phyloP scores from a whole-genome alignment of 2,329 filamentous ascomycete genomes.

The Fusarium citri region DNA sequence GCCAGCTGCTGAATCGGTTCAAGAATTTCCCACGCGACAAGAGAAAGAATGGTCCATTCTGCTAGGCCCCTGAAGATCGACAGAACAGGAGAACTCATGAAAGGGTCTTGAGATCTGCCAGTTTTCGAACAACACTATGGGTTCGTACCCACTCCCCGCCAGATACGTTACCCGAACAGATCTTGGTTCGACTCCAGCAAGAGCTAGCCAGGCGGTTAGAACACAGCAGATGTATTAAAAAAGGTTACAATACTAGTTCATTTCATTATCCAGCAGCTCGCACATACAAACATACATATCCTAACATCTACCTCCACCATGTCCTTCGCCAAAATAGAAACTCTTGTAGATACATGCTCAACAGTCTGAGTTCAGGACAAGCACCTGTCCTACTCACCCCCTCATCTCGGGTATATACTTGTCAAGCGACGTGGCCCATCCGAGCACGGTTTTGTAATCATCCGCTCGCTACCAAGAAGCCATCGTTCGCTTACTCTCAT shows the following conservation, averaged over 20 bases:
- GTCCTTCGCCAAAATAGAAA: slow-evolving; percentile 21
- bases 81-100: neutral
- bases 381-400: slow-evolving; percentile 38
- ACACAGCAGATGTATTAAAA: slow-evolving; percentile 24
- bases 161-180: neutral
- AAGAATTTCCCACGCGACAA: neutral
- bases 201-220: slow-evolving; percentile 10
- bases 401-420: slow-evolving; percentile 47
- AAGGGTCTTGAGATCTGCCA: neutral
- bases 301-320: slow-evolving; percentile 21
- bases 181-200: slow-evolving; percentile 1
- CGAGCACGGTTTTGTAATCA: slow-evolving; percentile 35
- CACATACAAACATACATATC: slow-evolving; percentile 45
- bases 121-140: neutral
- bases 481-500: slow-evolving; percentile 5
- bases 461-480: slow-evolving; percentile 29
- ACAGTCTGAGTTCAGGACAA: slow-evolving; percentile 39
- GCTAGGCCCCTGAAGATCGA: neutral
- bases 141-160: neutral
- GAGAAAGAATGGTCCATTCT: neutral
- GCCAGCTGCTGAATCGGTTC: neutral
- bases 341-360: slow-evolving; percentile 46
- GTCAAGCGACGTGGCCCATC: slow-evolving; percentile 43
- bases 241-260: slow-evolving; percentile 44
- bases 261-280: slow-evolving; percentile 48